These are phyloP conservation scores for Ramichloridium luteum DNA, from an alignment of 2,329 filamentous ascomycete species.

Conservation along the genomic window DNA sequence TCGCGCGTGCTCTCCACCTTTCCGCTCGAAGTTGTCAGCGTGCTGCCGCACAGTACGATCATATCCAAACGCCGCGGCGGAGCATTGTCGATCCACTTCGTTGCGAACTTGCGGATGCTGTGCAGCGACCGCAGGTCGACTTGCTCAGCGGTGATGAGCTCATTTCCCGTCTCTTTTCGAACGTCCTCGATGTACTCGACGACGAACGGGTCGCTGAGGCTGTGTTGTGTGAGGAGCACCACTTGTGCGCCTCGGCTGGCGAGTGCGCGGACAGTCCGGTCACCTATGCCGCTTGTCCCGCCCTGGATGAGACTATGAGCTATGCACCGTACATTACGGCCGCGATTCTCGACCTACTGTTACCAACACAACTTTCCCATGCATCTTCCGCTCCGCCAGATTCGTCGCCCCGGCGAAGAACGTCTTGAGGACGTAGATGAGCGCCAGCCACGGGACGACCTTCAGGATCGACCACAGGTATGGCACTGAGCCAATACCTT, in stretches of 20 bases:
- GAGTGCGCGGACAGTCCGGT: slow-evolving; percentile 59
- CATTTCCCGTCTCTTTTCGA: slow-evolving; percentile 61
- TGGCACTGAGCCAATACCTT: slow-evolving; percentile 41
- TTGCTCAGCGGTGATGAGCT: slow-evolving; percentile 89
- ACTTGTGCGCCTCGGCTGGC: slow-evolving; percentile 78
- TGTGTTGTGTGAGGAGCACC: slow-evolving; percentile 73
- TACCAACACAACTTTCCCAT: slow-evolving; percentile 85
- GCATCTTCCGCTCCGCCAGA: slow-evolving; percentile 67
- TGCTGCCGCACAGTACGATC: slow-evolving; percentile 76
- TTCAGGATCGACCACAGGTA: slow-evolving; percentile 32
- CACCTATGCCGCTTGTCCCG: slow-evolving; percentile 86
- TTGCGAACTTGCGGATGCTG: slow-evolving; percentile 84
- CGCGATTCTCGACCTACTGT: slow-evolving; percentile 45
- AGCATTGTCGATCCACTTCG: slow-evolving; percentile 93
- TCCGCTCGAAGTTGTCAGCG: slow-evolving; percentile 56
- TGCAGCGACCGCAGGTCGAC: slow-evolving; percentile 82
- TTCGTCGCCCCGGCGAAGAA: slow-evolving; percentile 69
- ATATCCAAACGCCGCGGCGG: slow-evolving; percentile 82
- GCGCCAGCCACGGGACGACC: slow-evolving; percentile 37
- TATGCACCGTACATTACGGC: not conserved
- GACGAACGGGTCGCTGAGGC: slow-evolving; percentile 73
- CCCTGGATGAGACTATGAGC: slow-evolving; percentile 37
- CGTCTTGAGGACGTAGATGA: slow-evolving; percentile 52
- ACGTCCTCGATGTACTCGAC: slow-evolving; percentile 88
- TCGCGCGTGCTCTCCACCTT: slow-evolving; percentile 48